phyloP scores from a whole-genome alignment of 345 rosid genomes.

The Bretschneidera sinensis region DNA sequence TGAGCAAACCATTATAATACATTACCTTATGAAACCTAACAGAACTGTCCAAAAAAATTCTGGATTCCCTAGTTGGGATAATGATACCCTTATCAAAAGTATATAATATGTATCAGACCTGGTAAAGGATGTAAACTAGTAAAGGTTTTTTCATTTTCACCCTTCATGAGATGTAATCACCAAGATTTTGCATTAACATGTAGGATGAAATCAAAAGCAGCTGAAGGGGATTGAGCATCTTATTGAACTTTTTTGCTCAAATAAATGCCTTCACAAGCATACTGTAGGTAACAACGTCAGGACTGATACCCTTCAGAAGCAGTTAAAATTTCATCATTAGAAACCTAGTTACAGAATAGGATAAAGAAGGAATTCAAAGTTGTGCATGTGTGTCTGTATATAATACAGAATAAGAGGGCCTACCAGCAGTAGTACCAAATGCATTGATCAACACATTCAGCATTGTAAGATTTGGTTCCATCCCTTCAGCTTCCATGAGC shows the following conservation, averaged over 20 bases:
- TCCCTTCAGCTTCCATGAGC: conserved; percentile 69
- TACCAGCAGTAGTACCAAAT: conserved; percentile 58
- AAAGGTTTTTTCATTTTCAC: neutral
- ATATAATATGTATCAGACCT: conserved; percentile 3
- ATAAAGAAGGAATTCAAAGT: neutral
- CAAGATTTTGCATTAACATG: no score
- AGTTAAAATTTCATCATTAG: conserved; percentile 7
- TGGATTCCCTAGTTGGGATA: no score
- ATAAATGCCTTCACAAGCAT: conserved; percentile 69
- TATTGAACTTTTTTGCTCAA: conserved; percentile 50
- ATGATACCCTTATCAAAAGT: no score
- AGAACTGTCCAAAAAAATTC: no score
- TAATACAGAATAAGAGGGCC: conserved; percentile 13
- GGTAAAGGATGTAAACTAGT: neutral
- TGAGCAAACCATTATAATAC: conserved; percentile 7
- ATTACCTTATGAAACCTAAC: conserved; percentile 8
- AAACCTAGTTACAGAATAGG: conserved; percentile 6
- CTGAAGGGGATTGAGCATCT: conserved; percentile 27
- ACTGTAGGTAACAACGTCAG: conserved; percentile 62
- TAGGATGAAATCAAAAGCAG: no score
- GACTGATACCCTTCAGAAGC: conserved; percentile 51
- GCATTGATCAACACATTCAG: conserved; percentile 71
- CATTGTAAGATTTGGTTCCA: conserved; percentile 57
- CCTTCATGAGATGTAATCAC: no score
- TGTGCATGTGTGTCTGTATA: neutral